These are phyloP conservation scores for Pestalotiopsis sp. DNA, from an alignment of 2,329 filamentous ascomycete species.

Conservation along the genomic window DNA sequence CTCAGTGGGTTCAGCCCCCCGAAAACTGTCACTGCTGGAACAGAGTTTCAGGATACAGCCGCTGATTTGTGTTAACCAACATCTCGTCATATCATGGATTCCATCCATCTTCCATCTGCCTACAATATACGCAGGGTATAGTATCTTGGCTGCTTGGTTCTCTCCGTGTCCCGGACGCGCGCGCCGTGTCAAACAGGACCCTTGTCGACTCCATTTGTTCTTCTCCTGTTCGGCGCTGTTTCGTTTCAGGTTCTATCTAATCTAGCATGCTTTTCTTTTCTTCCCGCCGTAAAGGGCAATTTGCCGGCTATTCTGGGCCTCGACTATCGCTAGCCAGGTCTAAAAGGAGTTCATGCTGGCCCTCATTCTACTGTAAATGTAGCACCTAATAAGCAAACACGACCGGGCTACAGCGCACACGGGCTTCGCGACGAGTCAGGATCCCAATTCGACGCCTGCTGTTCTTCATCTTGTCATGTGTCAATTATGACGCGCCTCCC, in stretches of 20 bases:
- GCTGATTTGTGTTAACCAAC: neutral
- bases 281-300: neutral
- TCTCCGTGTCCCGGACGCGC: neutral
- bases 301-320: neutral
- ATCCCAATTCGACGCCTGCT: neutral
- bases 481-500: neutral
- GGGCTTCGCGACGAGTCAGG: neutral
- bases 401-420: neutral
- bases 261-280: neutral
- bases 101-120: too few species aligned
- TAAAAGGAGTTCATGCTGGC: neutral
- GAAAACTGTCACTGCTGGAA: neutral
- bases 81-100: neutral
- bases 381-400: neutral
- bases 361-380: neutral
- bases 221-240: neutral
- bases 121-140: neutral
- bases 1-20: neutral
- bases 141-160: neutral
- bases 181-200: neutral
- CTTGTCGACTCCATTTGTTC: neutral
- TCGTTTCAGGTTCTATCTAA: neutral
- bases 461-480: constrained; percentile 1
- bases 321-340: neutral
- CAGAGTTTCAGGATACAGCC: neutral